A percentile compares a stretch with the other conserved stretches of the same genome.
Conservation (phyloP, 192 early-diverging fungal genomes). For the Coemansia nantahalensis region DNA sequence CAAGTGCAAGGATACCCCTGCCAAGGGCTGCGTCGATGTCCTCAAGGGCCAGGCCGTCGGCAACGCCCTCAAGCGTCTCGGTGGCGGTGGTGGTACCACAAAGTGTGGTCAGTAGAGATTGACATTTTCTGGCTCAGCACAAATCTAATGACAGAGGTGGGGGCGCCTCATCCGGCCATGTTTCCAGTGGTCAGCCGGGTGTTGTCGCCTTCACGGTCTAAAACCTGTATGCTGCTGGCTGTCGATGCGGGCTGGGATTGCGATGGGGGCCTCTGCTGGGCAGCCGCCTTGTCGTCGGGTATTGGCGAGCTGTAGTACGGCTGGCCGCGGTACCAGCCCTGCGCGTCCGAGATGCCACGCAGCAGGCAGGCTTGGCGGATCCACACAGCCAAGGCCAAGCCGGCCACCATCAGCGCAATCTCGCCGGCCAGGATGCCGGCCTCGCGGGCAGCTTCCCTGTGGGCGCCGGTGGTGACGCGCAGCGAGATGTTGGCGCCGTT, state of each 20-base stretch:
- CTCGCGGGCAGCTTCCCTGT: slow-evolving; percentile 42
- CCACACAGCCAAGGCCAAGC: slow-evolving; percentile 44
- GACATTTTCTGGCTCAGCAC: no score
- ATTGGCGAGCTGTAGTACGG: slow-evolving; percentile 28
- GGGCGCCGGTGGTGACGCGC: slow-evolving; percentile 49
- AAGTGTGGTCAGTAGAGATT: no score
- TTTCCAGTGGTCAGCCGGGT: slow-evolving; percentile 28
- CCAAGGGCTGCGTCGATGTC: slow-evolving; percentile 52
- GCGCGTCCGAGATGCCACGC: slow-evolving; percentile 31
- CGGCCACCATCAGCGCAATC: slow-evolving; percentile 30
- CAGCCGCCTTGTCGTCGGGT: slow-evolving; percentile 31
- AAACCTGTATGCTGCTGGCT: slow-evolving; percentile 8
- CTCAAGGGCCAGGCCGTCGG: slow-evolving; percentile 13
- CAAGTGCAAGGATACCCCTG: slow-evolving; percentile 35
- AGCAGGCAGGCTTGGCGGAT: slow-evolving; percentile 24
- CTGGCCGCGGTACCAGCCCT: slow-evolving; percentile 31
- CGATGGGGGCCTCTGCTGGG: no score
- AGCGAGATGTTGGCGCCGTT: slow-evolving; percentile 48
- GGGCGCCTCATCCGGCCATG: slow-evolving; percentile 31
- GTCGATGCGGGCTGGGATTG: background rate
- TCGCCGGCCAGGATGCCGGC: slow-evolving; percentile 50
- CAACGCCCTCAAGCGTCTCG: slow-evolving; percentile 18
- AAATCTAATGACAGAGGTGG: no score
- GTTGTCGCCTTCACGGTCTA: slow-evolving; percentile 18
- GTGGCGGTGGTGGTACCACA: no score